phyloP scores from a whole-genome alignment of 208 protist genomes.

The Crithidia expoeki region DNA sequence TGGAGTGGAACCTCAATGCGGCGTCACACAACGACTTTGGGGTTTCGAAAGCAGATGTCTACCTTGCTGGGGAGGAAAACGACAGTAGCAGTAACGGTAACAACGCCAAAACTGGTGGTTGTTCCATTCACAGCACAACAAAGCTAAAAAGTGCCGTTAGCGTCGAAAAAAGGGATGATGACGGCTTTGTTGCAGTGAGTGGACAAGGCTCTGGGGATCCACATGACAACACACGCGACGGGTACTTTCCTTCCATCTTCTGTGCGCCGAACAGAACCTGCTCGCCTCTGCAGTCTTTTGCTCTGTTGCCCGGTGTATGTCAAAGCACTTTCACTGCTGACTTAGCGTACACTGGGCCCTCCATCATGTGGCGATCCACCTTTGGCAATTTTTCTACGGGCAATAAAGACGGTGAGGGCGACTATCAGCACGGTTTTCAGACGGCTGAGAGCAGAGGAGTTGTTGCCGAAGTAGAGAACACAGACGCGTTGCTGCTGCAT shows the following conservation, averaged over 20 bases:
- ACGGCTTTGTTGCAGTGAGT: too few relatives aligned
- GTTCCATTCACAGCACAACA: not conserved
- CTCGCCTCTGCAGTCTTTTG: conserved; percentile 3
- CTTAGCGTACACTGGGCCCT: not conserved
- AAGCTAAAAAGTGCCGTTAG: not conserved
- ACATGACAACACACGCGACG: not conserved
- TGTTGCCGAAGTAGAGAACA: not conserved
- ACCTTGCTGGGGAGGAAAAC: too few relatives aligned
- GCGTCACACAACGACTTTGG: not conserved
- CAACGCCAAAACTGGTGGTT: too few relatives aligned
- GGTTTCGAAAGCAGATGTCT: not conserved
- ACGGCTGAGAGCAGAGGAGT: not conserved
- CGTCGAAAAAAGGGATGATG: not conserved
- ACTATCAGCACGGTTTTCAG: too few relatives aligned
- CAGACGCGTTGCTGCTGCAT: not conserved
- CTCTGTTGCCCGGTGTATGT: not conserved
- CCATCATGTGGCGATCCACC: conserved; percentile 4
- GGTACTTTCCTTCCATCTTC: conserved; percentile 4
- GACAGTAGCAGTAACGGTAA: not conserved
- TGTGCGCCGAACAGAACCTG: not conserved
- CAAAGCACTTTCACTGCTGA: not conserved
- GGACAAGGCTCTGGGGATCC: not conserved
- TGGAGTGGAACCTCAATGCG: conserved; percentile 4
- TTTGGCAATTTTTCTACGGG: not conserved
- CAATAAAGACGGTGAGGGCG: not conserved